These are phyloP conservation scores for Termitomyces sp. DNA, from an alignment of 768 basidiomycete species.

Conservation along the genomic window DNA sequence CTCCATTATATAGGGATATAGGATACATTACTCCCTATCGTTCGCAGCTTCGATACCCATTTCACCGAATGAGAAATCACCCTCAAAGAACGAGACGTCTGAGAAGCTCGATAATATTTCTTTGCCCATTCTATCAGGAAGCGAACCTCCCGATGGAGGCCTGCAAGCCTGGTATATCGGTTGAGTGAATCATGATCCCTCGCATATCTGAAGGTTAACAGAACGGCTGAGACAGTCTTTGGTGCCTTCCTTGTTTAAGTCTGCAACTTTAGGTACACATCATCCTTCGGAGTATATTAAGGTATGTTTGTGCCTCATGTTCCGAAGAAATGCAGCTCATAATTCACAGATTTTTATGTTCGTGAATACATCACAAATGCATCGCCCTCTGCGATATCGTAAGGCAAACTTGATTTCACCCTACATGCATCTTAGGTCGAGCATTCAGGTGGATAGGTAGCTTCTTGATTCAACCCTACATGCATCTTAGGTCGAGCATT, in stretches of 20 bases:
- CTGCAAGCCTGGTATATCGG: background rate
- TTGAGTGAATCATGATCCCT: background rate
- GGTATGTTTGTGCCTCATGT: conserved; percentile 13
- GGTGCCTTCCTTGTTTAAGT: conserved; percentile 27
- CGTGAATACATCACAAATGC: conserved; percentile 29
- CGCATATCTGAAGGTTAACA: background rate
- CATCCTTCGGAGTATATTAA: conserved; percentile 41
- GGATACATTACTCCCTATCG: background rate
- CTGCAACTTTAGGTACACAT: conserved; percentile 30
- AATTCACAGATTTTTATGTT: conserved; percentile 31
- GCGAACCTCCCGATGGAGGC: background rate
- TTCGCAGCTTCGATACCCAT: background rate
- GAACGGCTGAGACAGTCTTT: background rate
- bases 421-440: background rate
- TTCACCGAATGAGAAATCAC: background rate
- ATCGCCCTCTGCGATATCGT: conserved; percentile 36
- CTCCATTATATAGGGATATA: no score
- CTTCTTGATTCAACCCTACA: conserved; percentile 2
- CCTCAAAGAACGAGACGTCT: background rate
- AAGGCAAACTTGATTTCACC: conserved; percentile 6
- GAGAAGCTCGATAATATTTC: background rate
- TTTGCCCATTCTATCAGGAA: background rate
- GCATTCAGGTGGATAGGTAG: conserved; percentile 25
- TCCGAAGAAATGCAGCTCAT: no score
- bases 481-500: background rate